These are phyloP conservation scores for Nigrospora osmanthi DNA, from an alignment of 2,329 filamentous ascomycete species.

Conservation along the genomic window DNA sequence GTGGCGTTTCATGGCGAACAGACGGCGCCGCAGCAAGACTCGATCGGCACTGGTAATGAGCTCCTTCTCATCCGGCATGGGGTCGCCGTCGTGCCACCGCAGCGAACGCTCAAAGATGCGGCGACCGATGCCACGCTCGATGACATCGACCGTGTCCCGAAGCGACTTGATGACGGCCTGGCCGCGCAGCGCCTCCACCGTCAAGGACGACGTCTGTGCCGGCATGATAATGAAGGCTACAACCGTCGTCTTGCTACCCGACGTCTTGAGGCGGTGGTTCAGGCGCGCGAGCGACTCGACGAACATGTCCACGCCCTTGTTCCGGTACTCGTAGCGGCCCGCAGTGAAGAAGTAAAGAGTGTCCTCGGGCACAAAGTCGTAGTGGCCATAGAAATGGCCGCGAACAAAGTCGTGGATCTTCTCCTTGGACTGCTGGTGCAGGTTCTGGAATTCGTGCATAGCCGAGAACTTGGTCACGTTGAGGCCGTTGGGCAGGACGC, in stretches of 20 bases:
- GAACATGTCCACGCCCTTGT: slow-evolving; percentile 99
- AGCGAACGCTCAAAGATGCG: slow-evolving; percentile 92
- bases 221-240: slow-evolving; percentile 99
- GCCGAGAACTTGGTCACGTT: slow-evolving; percentile 99
- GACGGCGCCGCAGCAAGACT: slow-evolving; percentile 78
- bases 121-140: slow-evolving; percentile 86
- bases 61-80: slow-evolving; percentile 93
- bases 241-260: slow-evolving; percentile 84
- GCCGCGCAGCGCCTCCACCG: slow-evolving; percentile 90
- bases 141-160: slow-evolving; percentile 84
- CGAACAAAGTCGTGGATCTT: slow-evolving; percentile 98
- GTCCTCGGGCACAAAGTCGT: slow-evolving; percentile 94
- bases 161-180: slow-evolving; percentile 97
- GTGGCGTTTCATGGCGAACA: slow-evolving; percentile 95
- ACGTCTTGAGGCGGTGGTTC: slow-evolving; percentile 82
- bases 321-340: slow-evolving; percentile 93
- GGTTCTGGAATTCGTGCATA: slow-evolving; percentile 97
- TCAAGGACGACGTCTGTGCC: slow-evolving; percentile 88
- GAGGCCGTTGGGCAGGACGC: slow-evolving; percentile 89
- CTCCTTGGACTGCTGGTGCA: slow-evolving; percentile 93
- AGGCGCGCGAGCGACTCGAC: slow-evolving; percentile 91
- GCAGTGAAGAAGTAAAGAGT: slow-evolving; percentile 97
- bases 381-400: slow-evolving; percentile 96
- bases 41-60: slow-evolving; percentile 87
- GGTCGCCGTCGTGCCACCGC: slow-evolving; percentile 90